Evolutionary conservation across 2,329 filamentous ascomycete genomes (phyloP).

Genomic region (Trichoderma afroharzianum): DNA sequence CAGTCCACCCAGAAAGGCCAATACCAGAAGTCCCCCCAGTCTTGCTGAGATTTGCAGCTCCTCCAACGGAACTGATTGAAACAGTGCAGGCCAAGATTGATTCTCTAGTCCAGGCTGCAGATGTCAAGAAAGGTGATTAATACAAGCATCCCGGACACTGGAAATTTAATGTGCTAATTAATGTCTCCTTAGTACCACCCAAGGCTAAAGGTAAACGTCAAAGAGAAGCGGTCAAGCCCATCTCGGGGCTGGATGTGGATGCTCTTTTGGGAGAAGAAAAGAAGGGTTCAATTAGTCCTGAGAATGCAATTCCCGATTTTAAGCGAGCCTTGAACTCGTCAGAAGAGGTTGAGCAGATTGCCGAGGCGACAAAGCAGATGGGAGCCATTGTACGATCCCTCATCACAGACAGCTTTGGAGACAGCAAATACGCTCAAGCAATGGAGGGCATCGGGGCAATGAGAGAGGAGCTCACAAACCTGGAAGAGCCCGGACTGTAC

Average conservation of each 20-base stretch:
- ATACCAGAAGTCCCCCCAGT: conserved; percentile 60
- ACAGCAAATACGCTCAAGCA: conserved; percentile 68
- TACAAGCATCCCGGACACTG: too few relatives aligned
- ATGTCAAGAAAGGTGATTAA: conserved; percentile 73
- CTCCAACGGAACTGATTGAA: conserved; percentile 63
- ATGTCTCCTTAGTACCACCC: conserved; percentile 59
- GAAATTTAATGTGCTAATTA: conserved; percentile 23
- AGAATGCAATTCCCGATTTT: conserved; percentile 87
- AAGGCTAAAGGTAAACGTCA: conserved; percentile 72
- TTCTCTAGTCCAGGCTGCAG: conserved; percentile 62
- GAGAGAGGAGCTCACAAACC: conserved; percentile 69
- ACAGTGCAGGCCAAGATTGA: conserved; percentile 57
- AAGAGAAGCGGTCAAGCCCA: conserved; percentile 70
- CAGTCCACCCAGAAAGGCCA: conserved; percentile 65
- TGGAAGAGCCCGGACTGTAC: conserved; percentile 73
- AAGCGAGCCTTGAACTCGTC: conserved; percentile 68
- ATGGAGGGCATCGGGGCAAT: conserved; percentile 74
- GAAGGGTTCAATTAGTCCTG: conserved; percentile 45
- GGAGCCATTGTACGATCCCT: conserved; percentile 64
- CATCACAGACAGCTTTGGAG: conserved; percentile 70
- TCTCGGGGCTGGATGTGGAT: conserved; percentile 86
- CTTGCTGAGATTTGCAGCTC: conserved; percentile 68
- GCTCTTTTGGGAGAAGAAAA: conserved; percentile 64
- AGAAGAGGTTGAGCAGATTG: conserved; percentile 58
- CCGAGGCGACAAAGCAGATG: conserved; percentile 71